A percentile compares a stretch with the other conserved stretches of the same genome.
These are phyloP conservation scores for Suillus bovinus DNA, from an alignment of 768 basidiomycete species.

Conservation along the genomic window DNA sequence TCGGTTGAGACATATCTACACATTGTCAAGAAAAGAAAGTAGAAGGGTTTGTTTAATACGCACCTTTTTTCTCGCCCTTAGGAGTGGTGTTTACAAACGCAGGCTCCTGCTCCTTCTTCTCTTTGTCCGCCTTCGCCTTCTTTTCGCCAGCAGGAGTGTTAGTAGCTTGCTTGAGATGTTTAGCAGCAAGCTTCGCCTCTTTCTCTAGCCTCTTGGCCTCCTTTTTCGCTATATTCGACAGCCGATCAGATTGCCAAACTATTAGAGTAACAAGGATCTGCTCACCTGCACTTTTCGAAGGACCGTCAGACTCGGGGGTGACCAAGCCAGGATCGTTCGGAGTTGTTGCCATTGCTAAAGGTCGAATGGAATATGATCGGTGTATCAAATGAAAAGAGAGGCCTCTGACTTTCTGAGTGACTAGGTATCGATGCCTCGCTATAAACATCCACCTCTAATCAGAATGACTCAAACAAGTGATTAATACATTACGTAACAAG, in stretches of 20 bases:
- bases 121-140: conserved; percentile 74
- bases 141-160: conserved; percentile 53
- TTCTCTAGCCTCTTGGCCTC: conserved; percentile 82
- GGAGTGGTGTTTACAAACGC: conserved; percentile 90
- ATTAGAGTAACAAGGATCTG: conserved; percentile 3
- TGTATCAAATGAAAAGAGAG: conserved; percentile 2
- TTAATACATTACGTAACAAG: conserved; percentile 9
- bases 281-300: conserved; percentile 44
- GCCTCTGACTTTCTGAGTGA: conserved; percentile 3
- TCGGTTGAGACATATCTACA: conserved; percentile 80
- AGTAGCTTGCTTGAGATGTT: conserved; percentile 44
- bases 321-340: conserved; percentile 7
- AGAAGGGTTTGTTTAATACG: conserved; percentile 19
- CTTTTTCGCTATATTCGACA: conserved; percentile 62
- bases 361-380: not conserved
- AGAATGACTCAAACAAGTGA: conserved; percentile 13
- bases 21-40: not conserved
- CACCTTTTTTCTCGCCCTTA: conserved; percentile 93
- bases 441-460: conserved; percentile 22
- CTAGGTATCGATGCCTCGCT: conserved; percentile 22
- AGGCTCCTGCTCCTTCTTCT: conserved; percentile 66
- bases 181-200: conserved; percentile 75
- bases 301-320: conserved; percentile 11
- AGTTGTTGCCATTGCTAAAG: conserved; percentile 3
- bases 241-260: conserved; percentile 6